Conservation (phyloP, 2,329 filamentous ascomycete genomes). For the Colletotrichum sojae region DNA sequence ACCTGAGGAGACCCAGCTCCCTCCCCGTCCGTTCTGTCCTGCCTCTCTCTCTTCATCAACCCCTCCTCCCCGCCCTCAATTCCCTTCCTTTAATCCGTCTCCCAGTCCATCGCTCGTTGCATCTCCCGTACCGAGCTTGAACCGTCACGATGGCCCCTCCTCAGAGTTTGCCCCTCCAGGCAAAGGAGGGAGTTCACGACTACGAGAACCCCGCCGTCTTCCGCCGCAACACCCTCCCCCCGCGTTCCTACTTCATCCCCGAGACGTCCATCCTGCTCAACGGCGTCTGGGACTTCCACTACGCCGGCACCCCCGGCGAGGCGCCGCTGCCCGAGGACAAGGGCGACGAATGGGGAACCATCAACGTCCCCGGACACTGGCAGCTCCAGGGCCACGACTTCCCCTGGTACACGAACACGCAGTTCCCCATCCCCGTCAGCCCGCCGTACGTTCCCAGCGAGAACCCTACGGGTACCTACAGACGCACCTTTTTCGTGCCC, state of each 20-base stretch:
- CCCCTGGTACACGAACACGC: slow-evolving; percentile 79
- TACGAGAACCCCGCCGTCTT: slow-evolving; percentile 67
- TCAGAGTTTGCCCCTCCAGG: slow-evolving; percentile 51
- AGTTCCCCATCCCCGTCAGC: slow-evolving; percentile 75
- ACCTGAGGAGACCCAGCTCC: not conserved
- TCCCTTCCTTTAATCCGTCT: not conserved
- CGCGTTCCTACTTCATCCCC: slow-evolving; percentile 68
- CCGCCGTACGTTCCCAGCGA: slow-evolving; percentile 74
- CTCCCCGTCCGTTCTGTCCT: not conserved
- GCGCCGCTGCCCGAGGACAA: slow-evolving; percentile 56
- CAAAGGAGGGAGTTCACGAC: slow-evolving; percentile 57
- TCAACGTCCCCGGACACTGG: slow-evolving; percentile 78
- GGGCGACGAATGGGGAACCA: slow-evolving; percentile 60
- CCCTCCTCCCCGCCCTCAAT: not conserved
- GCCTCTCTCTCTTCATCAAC: not conserved
- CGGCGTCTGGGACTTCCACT: slow-evolving; percentile 70
- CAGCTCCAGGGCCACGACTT: slow-evolving; percentile 77
- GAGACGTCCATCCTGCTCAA: slow-evolving; percentile 65
- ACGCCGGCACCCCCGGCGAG: slow-evolving; percentile 60
- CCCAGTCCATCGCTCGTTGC: not conserved
- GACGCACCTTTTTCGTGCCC: slow-evolving; percentile 68
- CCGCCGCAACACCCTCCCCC: slow-evolving; percentile 66
- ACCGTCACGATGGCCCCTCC: slow-evolving; percentile 41
- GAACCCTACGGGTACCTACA: slow-evolving; percentile 76
- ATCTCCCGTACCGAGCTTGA: not conserved